These are phyloP conservation scores for Berkeleyomyces basicola DNA, from an alignment of 2,329 filamentous ascomycete genomes.

Conservation along the genomic window DNA sequence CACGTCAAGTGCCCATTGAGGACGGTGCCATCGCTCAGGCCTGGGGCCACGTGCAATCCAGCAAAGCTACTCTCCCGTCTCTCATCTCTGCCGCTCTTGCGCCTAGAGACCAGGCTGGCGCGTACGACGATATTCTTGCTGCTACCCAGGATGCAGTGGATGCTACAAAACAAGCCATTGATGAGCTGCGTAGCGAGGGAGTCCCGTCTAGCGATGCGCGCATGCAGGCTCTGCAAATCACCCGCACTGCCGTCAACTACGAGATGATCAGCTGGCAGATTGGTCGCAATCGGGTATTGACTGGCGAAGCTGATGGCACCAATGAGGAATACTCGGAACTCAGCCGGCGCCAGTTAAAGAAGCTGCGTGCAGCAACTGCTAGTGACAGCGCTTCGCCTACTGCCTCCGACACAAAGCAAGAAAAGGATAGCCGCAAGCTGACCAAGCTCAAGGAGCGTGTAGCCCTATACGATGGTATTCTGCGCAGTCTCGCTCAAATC, in stretches of 20 bases:
- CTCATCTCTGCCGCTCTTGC: constrained; percentile 24
- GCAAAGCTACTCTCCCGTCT: constrained; percentile 27
- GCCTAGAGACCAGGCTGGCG: constrained; percentile 56
- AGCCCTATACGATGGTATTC: constrained; percentile 76
- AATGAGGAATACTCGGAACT: constrained; percentile 32
- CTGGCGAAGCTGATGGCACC: constrained; percentile 67
- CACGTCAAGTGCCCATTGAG: constrained; percentile 70
- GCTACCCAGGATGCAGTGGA: constrained; percentile 89
- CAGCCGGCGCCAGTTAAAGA: constrained; percentile 35
- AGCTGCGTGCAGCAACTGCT: constrained; percentile 20
- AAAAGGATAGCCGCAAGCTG: constrained; percentile 58
- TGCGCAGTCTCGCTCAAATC: constrained; percentile 82
- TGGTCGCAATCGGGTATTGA: constrained; percentile 76
- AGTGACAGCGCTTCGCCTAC: constrained; percentile 18
- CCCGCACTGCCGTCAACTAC: constrained; percentile 84
- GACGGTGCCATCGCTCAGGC: constrained; percentile 83
- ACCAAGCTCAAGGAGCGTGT: constrained; percentile 70
- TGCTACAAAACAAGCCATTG: constrained; percentile 81
- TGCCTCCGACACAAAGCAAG: constrained; percentile 23
- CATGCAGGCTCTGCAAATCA: constrained; percentile 87
- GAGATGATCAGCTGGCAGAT: constrained; percentile 89
- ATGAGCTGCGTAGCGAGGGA: constrained; percentile 72
- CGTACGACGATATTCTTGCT: constrained; percentile 81
- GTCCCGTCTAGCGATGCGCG: constrained; percentile 67
- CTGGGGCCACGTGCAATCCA: constrained; percentile 44